These are phyloP conservation scores for Trypanosoma theileri DNA, from an alignment of 208 protist genomes.

Conservation along the genomic window DNA sequence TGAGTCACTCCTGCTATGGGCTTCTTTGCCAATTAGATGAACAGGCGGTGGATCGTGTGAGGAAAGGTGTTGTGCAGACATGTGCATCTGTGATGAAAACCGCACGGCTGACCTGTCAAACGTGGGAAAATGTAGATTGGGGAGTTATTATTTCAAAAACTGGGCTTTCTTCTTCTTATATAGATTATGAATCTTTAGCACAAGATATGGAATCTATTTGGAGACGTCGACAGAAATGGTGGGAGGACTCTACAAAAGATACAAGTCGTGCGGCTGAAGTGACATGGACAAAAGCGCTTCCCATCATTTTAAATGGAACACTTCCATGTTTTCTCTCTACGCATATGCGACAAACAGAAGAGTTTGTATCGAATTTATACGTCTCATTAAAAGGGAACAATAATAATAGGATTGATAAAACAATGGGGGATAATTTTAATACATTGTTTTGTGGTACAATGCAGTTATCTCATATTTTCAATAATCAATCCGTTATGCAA, in stretches of 20 bases:
- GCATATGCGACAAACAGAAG: not conserved
- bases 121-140: slow-evolving; percentile 20
- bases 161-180: not conserved
- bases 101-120: slow-evolving; percentile 1
- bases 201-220: slow-evolving; percentile 18
- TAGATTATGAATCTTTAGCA: not conserved
- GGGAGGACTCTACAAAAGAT: not conserved
- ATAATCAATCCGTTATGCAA: not conserved
- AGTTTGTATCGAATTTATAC: not conserved
- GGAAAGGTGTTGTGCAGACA: not conserved
- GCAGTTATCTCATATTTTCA: slow-evolving; percentile 23
- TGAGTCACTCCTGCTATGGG: slow-evolving; percentile 18
- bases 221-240: slow-evolving; percentile 1
- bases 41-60: not conserved
- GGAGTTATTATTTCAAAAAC: slow-evolving; percentile 9
- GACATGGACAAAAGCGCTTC: not conserved
- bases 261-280: not conserved
- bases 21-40: slow-evolving; percentile 18
- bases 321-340: slow-evolving; percentile 15
- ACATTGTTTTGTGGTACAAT: slow-evolving; percentile 4
- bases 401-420: slow-evolving; percentile 5
- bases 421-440: not conserved
- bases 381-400: not conserved
- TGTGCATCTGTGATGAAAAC: slow-evolving; percentile 16
- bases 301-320: slow-evolving; percentile 18